phyloP scores from a whole-genome alignment of 192 early-diverging fungal species.

The Diversispora epigaea region DNA sequence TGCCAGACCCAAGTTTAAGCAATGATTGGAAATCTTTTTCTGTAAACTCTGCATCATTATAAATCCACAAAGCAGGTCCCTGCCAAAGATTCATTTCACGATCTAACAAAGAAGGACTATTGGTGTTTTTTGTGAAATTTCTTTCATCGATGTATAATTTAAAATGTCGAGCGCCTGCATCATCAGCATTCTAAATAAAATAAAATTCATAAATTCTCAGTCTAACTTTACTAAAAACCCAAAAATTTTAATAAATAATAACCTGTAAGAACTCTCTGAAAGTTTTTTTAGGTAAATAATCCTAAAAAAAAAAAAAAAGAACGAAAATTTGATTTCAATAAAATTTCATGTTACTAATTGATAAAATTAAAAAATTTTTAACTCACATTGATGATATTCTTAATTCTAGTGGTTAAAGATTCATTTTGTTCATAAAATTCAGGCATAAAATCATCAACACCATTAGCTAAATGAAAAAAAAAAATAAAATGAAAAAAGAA shows the following conservation, averaged over 20 bases:
- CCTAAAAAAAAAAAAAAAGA: not conserved
- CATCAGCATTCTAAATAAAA: conserved; percentile 44
- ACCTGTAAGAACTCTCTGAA: conserved; percentile 10
- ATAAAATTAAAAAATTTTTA: not conserved
- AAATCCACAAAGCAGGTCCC: conserved; percentile 34
- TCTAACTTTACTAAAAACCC: not conserved
- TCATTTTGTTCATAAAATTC: conserved; percentile 6
- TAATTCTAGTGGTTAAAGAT: conserved; percentile 7
- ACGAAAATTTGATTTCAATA: not conserved
- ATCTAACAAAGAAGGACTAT: conserved; percentile 18
- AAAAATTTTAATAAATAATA: not conserved
- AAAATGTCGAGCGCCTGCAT: not conserved
- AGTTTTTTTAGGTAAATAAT: not conserved
- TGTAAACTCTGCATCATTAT: conserved; percentile 34
- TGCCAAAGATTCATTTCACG: conserved; percentile 32
- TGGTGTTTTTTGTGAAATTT: not conserved
- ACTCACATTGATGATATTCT: not conserved
- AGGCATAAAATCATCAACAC: not conserved
- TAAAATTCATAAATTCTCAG: not conserved
- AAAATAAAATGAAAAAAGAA: not conserved
- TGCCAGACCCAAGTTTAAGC: conserved; percentile 31
- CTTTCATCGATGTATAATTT: not conserved
- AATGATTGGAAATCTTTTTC: conserved; percentile 31
- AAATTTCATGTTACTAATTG: not conserved
- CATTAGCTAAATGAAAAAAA: not conserved